phyloP scores from a whole-genome alignment of 176 grass and related monocot genomes.

The Panicum miliaceum region DNA sequence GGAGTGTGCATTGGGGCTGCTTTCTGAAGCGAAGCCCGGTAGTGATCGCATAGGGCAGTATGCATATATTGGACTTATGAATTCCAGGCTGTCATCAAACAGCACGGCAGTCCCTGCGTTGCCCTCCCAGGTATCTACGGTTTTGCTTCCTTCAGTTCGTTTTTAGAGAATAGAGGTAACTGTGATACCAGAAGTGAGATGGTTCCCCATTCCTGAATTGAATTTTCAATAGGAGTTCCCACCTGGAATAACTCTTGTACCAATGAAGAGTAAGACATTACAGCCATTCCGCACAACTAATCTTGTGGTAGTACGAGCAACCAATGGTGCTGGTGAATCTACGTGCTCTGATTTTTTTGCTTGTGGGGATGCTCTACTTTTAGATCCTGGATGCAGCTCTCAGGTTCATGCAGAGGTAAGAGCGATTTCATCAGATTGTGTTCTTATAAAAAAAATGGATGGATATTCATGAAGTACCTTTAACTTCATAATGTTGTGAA shows the following conservation, averaged over 20 bases:
- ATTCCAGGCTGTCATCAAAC: constrained; percentile 40
- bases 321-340: constrained; percentile 24
- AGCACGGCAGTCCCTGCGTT: constrained; percentile 26
- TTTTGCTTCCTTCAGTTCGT: neutral
- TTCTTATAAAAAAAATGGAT: neutral
- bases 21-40: constrained; percentile 50
- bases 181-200: neutral
- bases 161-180: neutral
- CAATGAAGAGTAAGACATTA: constrained; percentile 90
- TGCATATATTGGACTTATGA: constrained; percentile 53
- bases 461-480: neutral
- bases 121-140: constrained; percentile 65
- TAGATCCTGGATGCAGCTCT: constrained; percentile 92
- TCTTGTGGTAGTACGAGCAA: constrained; percentile 65
- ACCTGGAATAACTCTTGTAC: constrained; percentile 84
- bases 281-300: constrained; percentile 90
- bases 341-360: constrained; percentile 47
- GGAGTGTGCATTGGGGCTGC: constrained; percentile 52
- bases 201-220: constrained; percentile 18
- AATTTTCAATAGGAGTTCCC: constrained; percentile 76
- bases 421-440: constrained; percentile 18
- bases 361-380: constrained; percentile 68
- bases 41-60: constrained; percentile 66
- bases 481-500: neutral
- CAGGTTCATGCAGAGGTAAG: constrained; percentile 72